Evolutionary conservation across 257 asterid species (phyloP).

Genomic region (Oldenlandia corymbosa): DNA sequence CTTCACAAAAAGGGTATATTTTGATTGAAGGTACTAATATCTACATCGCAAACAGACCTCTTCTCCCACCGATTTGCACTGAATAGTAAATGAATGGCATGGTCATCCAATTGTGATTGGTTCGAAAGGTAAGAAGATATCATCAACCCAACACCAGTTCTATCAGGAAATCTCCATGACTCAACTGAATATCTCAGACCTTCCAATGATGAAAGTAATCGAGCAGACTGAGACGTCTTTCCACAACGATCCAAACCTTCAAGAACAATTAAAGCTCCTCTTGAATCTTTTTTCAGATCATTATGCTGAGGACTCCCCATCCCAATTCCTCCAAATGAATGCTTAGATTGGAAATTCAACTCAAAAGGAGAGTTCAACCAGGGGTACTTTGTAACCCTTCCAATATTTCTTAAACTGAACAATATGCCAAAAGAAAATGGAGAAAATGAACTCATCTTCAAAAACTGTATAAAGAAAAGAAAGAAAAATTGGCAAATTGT

Average conservation of each 20-base stretch:
- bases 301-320: slow-evolving; percentile 48
- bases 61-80: slow-evolving; percentile 98
- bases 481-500: not conserved
- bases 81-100: slow-evolving; percentile 82
- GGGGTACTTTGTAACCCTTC: slow-evolving; percentile 21
- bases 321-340: slow-evolving; percentile 43
- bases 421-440: not conserved
- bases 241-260: slow-evolving; percentile 96
- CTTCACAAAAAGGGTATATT: too few species aligned
- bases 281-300: slow-evolving; percentile 28
- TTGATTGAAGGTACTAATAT: too few species aligned
- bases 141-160: slow-evolving; percentile 88
- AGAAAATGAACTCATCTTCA: not conserved
- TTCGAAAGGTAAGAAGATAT: slow-evolving; percentile 84
- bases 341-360: slow-evolving; percentile 38
- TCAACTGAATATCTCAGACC: slow-evolving; percentile 69
- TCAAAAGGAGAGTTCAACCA: slow-evolving; percentile 23
- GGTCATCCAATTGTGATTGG: slow-evolving; percentile 78
- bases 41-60: slow-evolving; percentile 36
- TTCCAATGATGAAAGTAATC: slow-evolving; percentile 49
- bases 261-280: slow-evolving; percentile 89
- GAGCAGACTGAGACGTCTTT: slow-evolving; percentile 76
- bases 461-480: too few species aligned
- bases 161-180: slow-evolving; percentile 91
- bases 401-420: slow-evolving; percentile 30